Conservation (phyloP, 225 moss, liverwort and hornwort genomes). For the Pleurozium schreberi region DNA sequence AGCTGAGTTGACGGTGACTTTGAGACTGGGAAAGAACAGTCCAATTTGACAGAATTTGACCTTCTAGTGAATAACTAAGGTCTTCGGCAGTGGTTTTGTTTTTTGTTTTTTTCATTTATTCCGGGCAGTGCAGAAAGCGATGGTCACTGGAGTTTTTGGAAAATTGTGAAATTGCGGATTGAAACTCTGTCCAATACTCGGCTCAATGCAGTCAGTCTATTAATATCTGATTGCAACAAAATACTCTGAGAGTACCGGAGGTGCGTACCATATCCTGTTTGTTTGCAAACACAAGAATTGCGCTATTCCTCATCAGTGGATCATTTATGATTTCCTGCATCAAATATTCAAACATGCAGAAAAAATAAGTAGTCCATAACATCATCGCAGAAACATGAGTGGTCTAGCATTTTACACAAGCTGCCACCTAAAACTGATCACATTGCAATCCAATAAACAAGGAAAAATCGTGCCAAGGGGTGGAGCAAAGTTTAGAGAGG, state of each 20-base stretch:
- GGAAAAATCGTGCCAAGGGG: background rate
- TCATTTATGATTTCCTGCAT: conserved; percentile 65
- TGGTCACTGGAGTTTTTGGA: no score
- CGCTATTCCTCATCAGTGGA: conserved; percentile 86
- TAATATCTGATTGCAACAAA: background rate
- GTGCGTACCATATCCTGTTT: conserved; percentile 72
- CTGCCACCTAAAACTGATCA: background rate
- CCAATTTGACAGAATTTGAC: background rate
- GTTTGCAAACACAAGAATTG: conserved; percentile 85
- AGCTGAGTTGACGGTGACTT: background rate
- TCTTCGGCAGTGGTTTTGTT: no score
- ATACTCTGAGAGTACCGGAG: background rate
- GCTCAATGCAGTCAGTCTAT: background rate
- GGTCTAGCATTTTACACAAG: background rate
- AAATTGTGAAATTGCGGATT: background rate
- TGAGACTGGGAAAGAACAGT: background rate
- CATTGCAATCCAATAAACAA: background rate
- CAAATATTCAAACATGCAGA: background rate
- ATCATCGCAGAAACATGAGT: background rate
- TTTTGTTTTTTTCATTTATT: no score
- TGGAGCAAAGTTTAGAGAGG: background rate
- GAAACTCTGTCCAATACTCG: background rate
- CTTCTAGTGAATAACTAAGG: background rate
- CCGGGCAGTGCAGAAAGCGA: no score
- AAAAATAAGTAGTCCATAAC: background rate